Percentiles rank a stretch among this genome's conserved stretches.
phyloP scores from a whole-genome alignment of 1,284 basidiomycete species.

The Leccinum pachyderme region DNA sequence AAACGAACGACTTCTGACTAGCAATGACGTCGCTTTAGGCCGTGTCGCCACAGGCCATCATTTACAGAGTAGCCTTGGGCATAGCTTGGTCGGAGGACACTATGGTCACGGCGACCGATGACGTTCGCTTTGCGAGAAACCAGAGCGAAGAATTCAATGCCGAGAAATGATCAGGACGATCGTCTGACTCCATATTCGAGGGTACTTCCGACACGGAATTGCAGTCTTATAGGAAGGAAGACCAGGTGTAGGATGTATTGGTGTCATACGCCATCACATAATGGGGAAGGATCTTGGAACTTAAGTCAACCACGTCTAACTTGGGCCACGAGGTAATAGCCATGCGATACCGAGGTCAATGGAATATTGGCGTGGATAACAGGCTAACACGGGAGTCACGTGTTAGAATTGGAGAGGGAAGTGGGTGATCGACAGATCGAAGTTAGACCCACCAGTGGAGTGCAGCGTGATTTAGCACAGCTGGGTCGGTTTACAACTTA shows the following conservation, averaged over 20 bases:
- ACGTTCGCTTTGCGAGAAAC: background rate
- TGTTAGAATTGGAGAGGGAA: no score
- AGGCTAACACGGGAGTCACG: background rate
- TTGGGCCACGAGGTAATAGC: background rate
- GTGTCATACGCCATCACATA: background rate
- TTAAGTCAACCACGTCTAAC: background rate
- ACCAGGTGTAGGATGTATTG: background rate
- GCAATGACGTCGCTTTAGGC: background rate
- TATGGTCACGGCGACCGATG: background rate
- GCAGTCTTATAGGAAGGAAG: background rate
- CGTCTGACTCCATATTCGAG: background rate
- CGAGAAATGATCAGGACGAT: background rate
- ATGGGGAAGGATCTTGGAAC: background rate
- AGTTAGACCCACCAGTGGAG: no score
- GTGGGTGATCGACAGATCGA: no score
- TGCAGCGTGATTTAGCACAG: no score
- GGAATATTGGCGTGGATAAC: background rate
- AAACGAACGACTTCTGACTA: background rate
- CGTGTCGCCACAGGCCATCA: conserved; percentile 6
- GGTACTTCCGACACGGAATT: background rate
- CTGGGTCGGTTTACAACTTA: no score
- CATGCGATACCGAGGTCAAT: background rate
- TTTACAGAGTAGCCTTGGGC: conserved; percentile 4
- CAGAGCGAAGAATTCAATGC: background rate
- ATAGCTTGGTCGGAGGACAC: conserved; percentile 4